Conservation (phyloP, 768 basidiomycete genomes). For the Mycena alexandri region DNA sequence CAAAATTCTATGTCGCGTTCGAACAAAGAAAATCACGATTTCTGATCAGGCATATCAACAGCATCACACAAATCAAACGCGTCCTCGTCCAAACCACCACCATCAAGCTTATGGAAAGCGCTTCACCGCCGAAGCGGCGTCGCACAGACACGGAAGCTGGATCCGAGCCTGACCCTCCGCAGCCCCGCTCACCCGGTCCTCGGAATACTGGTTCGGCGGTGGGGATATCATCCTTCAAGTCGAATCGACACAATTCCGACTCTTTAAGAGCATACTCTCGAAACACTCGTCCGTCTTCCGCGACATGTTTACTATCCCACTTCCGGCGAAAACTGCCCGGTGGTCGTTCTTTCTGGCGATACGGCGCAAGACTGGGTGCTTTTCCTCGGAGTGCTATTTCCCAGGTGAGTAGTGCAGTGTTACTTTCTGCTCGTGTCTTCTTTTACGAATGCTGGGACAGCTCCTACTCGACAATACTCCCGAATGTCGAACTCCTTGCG, state of each 20-base stretch:
- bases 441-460: neutral
- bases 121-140: too few species aligned
- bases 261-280: conserved; percentile 18
- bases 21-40: too few species aligned
- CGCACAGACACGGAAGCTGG: too few species aligned
- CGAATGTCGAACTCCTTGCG: neutral
- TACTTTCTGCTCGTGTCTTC: too few species aligned
- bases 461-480: neutral
- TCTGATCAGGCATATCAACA: too few species aligned
- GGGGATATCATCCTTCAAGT: conserved; percentile 27
- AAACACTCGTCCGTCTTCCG: conserved; percentile 35
- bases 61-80: too few species aligned
- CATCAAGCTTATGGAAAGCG: too few species aligned
- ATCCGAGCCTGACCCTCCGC: too few species aligned
- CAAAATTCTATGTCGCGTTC: too few species aligned
- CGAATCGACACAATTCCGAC: conserved; percentile 17
- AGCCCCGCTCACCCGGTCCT: neutral
- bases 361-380: too few species aligned
- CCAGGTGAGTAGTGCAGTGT: neutral
- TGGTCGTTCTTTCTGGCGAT: conserved; percentile 32
- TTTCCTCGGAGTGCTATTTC: conserved; percentile 33
- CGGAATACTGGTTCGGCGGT: conserved; percentile 20
- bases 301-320: conserved; percentile 37
- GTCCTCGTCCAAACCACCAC: too few species aligned
- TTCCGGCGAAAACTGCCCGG: conserved; percentile 38